Conservation (phyloP, 2,329 filamentous ascomycete species). For the Pochonia chlamydosporia region DNA sequence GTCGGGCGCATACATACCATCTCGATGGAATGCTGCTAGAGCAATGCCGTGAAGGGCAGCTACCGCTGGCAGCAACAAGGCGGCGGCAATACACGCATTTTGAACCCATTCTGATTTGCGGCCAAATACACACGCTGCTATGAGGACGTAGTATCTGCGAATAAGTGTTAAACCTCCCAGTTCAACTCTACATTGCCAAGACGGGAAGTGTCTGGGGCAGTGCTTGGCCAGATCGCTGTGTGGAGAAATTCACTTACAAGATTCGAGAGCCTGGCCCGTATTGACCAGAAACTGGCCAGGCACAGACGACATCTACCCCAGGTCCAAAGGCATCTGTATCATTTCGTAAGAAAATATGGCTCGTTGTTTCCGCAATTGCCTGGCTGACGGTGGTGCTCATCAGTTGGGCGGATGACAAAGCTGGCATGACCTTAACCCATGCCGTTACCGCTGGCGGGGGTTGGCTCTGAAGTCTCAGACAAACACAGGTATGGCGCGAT, state of each 20-base stretch:
- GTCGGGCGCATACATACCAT: conserved; percentile 36
- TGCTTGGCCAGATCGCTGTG: neutral
- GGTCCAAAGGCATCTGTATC: neutral
- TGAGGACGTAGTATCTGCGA: conserved; percentile 55
- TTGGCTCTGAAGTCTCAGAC: neutral
- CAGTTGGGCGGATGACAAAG: neutral
- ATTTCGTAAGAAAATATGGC: neutral
- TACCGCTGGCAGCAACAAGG: conserved; percentile 56
- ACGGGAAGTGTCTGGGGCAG: neutral
- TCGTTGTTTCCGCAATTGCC: neutral
- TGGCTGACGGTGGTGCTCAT: neutral
- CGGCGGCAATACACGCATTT: conserved; percentile 58
- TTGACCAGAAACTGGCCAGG: conserved; percentile 51
- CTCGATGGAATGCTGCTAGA: conserved; percentile 51
- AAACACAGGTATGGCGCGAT: neutral
- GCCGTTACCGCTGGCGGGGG: conserved; percentile 1
- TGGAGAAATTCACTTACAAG: conserved; percentile 31
- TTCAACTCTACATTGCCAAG: neutral
- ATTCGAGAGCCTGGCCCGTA: conserved; percentile 50
- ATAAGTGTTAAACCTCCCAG: neutral
- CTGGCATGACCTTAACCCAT: conserved; percentile 5
- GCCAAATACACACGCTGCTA: conserved; percentile 58
- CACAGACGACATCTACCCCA: conserved; percentile 42
- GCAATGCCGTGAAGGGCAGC: conserved; percentile 60
- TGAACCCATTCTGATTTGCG: conserved; percentile 56